Base-by-base conservation (phyloP, 1,284 basidiomycete genomes). In the Puccinia brachypodii region DNA sequence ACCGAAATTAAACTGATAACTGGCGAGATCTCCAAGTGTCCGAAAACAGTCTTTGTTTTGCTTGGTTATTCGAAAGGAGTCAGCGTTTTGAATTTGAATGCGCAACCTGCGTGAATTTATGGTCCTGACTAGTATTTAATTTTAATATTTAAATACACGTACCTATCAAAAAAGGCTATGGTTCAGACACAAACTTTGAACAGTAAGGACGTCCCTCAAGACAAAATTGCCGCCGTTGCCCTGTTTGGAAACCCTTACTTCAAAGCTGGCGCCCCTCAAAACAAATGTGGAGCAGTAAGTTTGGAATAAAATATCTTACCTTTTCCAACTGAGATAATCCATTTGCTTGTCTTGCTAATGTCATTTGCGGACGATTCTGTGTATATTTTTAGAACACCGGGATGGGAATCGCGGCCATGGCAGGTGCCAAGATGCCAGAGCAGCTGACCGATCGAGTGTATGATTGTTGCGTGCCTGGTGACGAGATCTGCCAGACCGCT, bases 41-140 rank as follows among this genome's bases (percentile, higher is more conserved):
- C 78, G n/a, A 69, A 75, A 16, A 50, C 58, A 4, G 22, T 56
- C 36, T 81, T 64, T 60, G 80, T 81, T 19, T 47, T 81, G 14
- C 33, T 76, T 75, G 80, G 80, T 8, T 81, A 81, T 38, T 81
- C 80, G 7, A 73, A 81, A 75, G 79, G 79, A 22, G 42, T 50
- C 0, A 72, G 47, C 50, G 6, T 3, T 16, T 19, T 53, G 3
- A 42, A 33, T 42, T 4, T 53, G 22, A 16, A 8, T 50, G 13
- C 13, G 2, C 38, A 50, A 50, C 36, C 19, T 38, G 6, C 19
- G 8, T 42, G 7, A 71, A 4, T 22, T 28, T 25, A n/a, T 14
- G 25, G 50, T 33, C 9, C 3, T 50, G 8, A 33, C 19, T n/a
- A 19, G 14, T n/a, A 16, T 36, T 56, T 25, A 64, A n/a, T 40